Percentiles rank a stretch among this genome's conserved stretches.
Conservation (phyloP, 2,329 filamentous ascomycete species). For the Ophiobolus disseminans region DNA sequence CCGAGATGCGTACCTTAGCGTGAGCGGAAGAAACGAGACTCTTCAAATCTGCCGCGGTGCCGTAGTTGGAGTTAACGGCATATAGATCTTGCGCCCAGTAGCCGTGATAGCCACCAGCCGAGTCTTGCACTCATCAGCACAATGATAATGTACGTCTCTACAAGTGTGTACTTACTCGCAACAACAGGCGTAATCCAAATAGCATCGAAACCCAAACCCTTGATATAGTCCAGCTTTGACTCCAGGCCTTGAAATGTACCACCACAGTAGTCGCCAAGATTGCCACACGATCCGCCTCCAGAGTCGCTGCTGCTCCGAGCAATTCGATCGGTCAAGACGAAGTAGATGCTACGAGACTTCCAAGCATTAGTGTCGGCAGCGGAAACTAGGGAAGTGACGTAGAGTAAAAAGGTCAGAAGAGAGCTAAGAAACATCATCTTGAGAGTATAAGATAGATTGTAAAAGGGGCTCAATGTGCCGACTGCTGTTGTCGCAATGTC, state of each 20-base stretch:
- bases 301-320: constrained; percentile 43
- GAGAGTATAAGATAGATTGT: not conserved
- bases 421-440: constrained; percentile 26
- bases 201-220: constrained; percentile 58
- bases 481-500: not conserved
- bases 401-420: constrained; percentile 23
- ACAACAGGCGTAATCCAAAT: constrained; percentile 55
- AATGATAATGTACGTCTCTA: not conserved
- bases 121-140: constrained; percentile 26
- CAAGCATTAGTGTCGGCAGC: constrained; percentile 44
- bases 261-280: constrained; percentile 56
- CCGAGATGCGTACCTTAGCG: constrained; percentile 48
- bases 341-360: constrained; percentile 49
- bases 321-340: constrained; percentile 46
- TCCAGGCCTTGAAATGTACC: constrained; percentile 60
- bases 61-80: constrained; percentile 58
- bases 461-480: not conserved
- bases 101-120: constrained; percentile 58
- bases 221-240: constrained; percentile 59
- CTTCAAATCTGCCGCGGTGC: constrained; percentile 56
- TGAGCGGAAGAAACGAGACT: constrained; percentile 56
- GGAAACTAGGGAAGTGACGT: constrained; percentile 23
- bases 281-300: constrained; percentile 38
- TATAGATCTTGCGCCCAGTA: constrained; percentile 60
- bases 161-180: constrained; percentile 31